phyloP scores from a whole-genome alignment of 352 stramenopile genomes.

The Achlya hypogyna region DNA sequence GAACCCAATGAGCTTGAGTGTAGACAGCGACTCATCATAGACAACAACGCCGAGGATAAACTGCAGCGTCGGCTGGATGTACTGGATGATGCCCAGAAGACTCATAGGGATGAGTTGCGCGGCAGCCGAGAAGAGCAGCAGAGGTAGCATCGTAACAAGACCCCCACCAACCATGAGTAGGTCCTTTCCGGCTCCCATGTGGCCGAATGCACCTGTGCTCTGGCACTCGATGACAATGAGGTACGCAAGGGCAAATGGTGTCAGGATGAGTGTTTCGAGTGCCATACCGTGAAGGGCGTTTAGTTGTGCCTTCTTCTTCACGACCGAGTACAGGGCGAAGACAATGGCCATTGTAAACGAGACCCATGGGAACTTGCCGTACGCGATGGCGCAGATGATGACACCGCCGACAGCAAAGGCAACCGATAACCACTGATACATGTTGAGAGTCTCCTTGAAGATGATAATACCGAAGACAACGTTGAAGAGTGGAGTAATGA shows the following conservation, averaged over 20 bases:
- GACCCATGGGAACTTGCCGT: constrained; percentile 10
- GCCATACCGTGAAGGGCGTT: neutral
- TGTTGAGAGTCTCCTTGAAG: neutral
- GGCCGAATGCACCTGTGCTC: neutral
- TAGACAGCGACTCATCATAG: neutral
- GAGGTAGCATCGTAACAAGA: neutral
- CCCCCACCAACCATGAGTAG: neutral
- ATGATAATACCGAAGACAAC: neutral
- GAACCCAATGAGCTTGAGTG: neutral
- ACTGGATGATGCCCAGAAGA: neutral
- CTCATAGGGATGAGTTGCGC: neutral
- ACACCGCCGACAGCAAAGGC: neutral
- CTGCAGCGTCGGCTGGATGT: neutral
- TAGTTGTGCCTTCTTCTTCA: neutral
- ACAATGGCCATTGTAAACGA: neutral
- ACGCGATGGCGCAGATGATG: neutral
- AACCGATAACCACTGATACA: neutral
- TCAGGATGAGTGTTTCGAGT: neutral
- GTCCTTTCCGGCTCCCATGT: neutral
- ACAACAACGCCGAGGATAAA: neutral
- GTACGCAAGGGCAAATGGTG: neutral
- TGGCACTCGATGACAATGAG: neutral
- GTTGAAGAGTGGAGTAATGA: neutral
- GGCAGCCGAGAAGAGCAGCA: neutral
- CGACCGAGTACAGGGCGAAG: neutral